These are phyloP conservation scores for Pichia californica DNA, from an alignment of 805 yeast genomes.

Conservation along the genomic window DNA sequence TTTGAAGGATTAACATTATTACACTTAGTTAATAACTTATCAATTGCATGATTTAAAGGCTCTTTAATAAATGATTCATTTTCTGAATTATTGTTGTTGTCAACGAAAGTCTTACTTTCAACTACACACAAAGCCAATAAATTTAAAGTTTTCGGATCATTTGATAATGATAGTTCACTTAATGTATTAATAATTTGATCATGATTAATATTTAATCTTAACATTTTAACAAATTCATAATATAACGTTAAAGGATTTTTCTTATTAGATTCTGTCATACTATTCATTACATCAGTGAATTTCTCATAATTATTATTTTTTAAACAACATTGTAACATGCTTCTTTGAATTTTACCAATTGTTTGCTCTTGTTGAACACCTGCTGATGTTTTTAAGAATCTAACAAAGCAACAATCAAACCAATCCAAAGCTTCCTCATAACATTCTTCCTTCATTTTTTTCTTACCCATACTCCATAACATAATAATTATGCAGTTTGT, in stretches of 20 bases:
- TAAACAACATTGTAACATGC: slow-evolving; percentile 27
- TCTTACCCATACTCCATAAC: slow-evolving; percentile 35
- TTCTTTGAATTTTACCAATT: slow-evolving; percentile 32
- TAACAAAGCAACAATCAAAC: slow-evolving; percentile 13
- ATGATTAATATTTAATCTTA: slow-evolving; percentile 9
- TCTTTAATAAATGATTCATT: background rate
- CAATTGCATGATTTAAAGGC: slow-evolving; percentile 6
- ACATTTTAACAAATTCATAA: slow-evolving; percentile 24
- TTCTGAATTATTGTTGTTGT: background rate
- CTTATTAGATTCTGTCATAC: slow-evolving; percentile 21
- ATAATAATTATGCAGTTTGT: slow-evolving; percentile 30
- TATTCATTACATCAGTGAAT: slow-evolving; percentile 18
- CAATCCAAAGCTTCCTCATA: slow-evolving; percentile 11
- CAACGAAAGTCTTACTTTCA: slow-evolving; percentile 15
- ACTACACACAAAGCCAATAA: slow-evolving; percentile 28
- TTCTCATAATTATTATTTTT: slow-evolving; percentile 17
- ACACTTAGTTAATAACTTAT: slow-evolving; percentile 4
- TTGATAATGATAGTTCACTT: slow-evolving; percentile 1
- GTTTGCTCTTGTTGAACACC: slow-evolving; percentile 22
- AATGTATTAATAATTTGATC: slow-evolving; percentile 1
- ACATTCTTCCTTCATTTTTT: slow-evolving; percentile 20
- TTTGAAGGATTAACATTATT: background rate
- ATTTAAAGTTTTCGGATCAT: slow-evolving; percentile 5
- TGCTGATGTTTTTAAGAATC: slow-evolving; percentile 8
- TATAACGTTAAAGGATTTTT: slow-evolving; percentile 28